Evolutionary conservation across 2,329 filamentous ascomycete genomes (phyloP).

Genomic region (Talaromyces sp.): DNA sequence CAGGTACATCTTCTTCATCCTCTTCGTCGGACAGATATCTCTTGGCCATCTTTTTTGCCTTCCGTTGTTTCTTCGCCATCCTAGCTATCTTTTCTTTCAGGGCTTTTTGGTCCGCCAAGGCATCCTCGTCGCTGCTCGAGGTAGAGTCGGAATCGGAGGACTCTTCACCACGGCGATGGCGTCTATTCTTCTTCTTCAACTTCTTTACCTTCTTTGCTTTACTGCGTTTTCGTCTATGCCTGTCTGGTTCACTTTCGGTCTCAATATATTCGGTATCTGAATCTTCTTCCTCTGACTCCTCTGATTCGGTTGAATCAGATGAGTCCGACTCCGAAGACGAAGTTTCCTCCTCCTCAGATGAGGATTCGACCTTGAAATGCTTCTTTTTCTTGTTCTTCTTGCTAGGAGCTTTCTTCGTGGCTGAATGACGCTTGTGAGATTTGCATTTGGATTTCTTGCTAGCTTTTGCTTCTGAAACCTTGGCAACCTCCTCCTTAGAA

Average conservation of each 20-base stretch:
- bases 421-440: slow-evolving; percentile 9
- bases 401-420: slow-evolving; percentile 1
- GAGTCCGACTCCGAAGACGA: slow-evolving; percentile 8
- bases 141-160: slow-evolving; percentile 30
- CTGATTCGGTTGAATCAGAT: slow-evolving; percentile 8
- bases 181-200: slow-evolving; percentile 34
- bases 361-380: slow-evolving; percentile 10
- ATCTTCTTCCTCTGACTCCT: slow-evolving; percentile 8
- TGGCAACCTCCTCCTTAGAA: slow-evolving; percentile 9
- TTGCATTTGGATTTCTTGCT: slow-evolving; percentile 15
- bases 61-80: slow-evolving; percentile 26
- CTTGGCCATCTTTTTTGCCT: slow-evolving; percentile 34
- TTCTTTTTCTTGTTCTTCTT: slow-evolving; percentile 17
- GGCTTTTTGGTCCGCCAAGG: slow-evolving; percentile 30
- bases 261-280: slow-evolving; percentile 18
- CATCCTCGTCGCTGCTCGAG: slow-evolving; percentile 25
- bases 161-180: slow-evolving; percentile 31
- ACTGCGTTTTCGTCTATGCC: slow-evolving; percentile 37
- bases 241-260: slow-evolving; percentile 26
- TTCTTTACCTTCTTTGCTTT: slow-evolving; percentile 30
- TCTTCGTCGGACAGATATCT: slow-evolving; percentile 31
- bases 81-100: slow-evolving; percentile 25
- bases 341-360: slow-evolving; percentile 7
- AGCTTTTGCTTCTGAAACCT: not conserved
- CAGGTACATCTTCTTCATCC: slow-evolving; percentile 30